These are phyloP conservation scores for Podospora appendiculata DNA, from an alignment of 495 filamentous ascomycete genomes.

Conservation along the genomic window DNA sequence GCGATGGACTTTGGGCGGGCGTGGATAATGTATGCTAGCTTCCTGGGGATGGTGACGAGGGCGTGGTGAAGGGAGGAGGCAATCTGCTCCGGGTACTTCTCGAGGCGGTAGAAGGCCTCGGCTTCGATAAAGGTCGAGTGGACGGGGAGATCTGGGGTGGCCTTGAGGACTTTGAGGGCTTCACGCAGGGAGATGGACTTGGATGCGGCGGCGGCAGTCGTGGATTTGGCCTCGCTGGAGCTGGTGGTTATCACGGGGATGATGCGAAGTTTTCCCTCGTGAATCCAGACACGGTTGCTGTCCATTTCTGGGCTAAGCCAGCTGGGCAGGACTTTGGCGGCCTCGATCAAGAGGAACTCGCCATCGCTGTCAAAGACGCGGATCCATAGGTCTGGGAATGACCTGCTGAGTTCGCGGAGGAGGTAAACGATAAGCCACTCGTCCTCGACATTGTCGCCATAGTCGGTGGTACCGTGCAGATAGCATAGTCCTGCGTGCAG, in stretches of 20 bases:
- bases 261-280: slow-evolving; percentile 63
- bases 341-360: slow-evolving; percentile 92
- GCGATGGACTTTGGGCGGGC: slow-evolving; percentile 64
- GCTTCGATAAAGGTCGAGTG: slow-evolving; percentile 66
- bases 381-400: slow-evolving; percentile 71
- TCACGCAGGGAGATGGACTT: slow-evolving; percentile 50
- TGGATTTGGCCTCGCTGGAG: neutral
- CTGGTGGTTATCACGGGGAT: slow-evolving; percentile 45
- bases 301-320: slow-evolving; percentile 94
- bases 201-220: slow-evolving; percentile 13
- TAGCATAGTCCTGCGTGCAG: slow-evolving; percentile 30
- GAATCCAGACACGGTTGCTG: slow-evolving; percentile 76
- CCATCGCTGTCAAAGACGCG: slow-evolving; percentile 81
- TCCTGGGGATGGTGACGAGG: slow-evolving; percentile 66
- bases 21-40: slow-evolving; percentile 74
- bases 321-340: slow-evolving; percentile 74
- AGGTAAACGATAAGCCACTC: slow-evolving; percentile 96
- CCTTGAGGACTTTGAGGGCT: slow-evolving; percentile 49
- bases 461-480: slow-evolving; percentile 70
- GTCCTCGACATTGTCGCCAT: slow-evolving; percentile 89
- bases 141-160: slow-evolving; percentile 46
- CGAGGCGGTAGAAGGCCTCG: slow-evolving; percentile 82
- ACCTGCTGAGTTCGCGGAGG: slow-evolving; percentile 70
- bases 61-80: slow-evolving; percentile 63
- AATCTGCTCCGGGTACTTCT: slow-evolving; percentile 73